Evolutionary conservation across 2,329 filamentous ascomycete genomes (phyloP).

Genomic region (Monilinia aucupariae): DNA sequence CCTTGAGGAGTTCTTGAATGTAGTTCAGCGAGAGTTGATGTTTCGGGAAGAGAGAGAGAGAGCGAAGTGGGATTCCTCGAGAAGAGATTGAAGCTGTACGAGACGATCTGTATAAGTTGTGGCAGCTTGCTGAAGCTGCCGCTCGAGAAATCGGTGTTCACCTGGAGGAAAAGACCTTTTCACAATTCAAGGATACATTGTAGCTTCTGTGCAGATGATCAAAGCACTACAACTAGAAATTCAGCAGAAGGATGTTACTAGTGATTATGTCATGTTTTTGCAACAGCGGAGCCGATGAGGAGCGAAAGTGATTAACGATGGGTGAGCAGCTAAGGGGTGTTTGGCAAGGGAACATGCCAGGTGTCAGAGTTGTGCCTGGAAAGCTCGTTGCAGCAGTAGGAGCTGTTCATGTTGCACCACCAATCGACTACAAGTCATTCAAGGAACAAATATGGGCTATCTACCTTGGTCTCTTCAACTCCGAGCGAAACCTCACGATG

Average conservation of each 20-base stretch:
- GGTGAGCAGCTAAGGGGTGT: constrained; percentile 2
- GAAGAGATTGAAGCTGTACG: constrained; percentile 3
- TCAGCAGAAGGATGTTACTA: constrained; percentile 11
- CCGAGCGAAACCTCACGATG: constrained; percentile 2
- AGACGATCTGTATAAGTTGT: constrained; percentile 6
- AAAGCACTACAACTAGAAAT: constrained; percentile 1
- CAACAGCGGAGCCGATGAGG: constrained; percentile 13
- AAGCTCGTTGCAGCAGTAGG: neutral
- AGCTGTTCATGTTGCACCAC: constrained; percentile 1
- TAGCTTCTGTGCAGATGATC: neutral
- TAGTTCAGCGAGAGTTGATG: constrained; percentile 5
- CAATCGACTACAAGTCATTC: constrained; percentile 6
- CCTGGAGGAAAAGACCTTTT: neutral
- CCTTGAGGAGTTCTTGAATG: constrained; percentile 8
- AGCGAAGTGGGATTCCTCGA: neutral
- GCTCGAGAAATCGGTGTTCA: constrained; percentile 9
- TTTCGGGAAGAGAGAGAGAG: neutral
- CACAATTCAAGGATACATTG: constrained; percentile 10
- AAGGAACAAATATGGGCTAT: constrained; percentile 8
- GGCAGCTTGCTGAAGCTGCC: constrained; percentile 5
- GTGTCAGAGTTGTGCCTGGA: neutral
- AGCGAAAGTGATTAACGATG: constrained; percentile 10
- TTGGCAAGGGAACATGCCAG: constrained; percentile 3
- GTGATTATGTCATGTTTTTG: constrained; percentile 16
- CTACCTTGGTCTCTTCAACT: constrained; percentile 14